A percentile compares a stretch with the other conserved stretches of the same genome.
phyloP scores from a whole-genome alignment of 179 eudicot species.

The Silene coronaria region DNA sequence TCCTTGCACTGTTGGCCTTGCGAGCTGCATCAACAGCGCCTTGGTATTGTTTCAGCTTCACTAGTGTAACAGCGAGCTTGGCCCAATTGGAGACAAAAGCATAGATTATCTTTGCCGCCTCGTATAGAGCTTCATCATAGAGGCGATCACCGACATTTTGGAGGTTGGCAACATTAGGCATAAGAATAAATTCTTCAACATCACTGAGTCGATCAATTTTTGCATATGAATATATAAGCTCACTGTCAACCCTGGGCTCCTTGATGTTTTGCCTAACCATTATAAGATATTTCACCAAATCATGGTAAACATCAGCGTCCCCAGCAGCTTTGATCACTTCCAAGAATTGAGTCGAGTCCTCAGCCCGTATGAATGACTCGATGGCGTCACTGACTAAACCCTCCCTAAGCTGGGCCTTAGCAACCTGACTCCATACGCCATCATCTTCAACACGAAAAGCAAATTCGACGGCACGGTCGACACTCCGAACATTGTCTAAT shows the following conservation, averaged over 20 bases:
- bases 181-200: constrained; percentile 45
- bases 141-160: constrained; percentile 46
- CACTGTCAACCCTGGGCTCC: constrained; percentile 52
- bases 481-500: constrained; percentile 38
- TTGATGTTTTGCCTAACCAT: constrained; percentile 50
- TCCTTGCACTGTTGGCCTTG: constrained; percentile 49
- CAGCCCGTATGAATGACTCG: constrained; percentile 53
- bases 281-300: constrained; percentile 43
- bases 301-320: constrained; percentile 45
- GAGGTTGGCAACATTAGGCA: constrained; percentile 52
- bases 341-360: constrained; percentile 46
- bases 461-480: constrained; percentile 48
- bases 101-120: constrained; percentile 47
- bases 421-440: constrained; percentile 53
- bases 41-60: constrained; percentile 47
- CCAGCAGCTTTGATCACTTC: constrained; percentile 47
- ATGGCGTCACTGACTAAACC: constrained; percentile 51
- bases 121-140: constrained; percentile 48
- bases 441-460: constrained; percentile 55
- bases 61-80: constrained; percentile 43
- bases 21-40: constrained; percentile 56
- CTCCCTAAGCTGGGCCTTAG: constrained; percentile 46
- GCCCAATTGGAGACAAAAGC: constrained; percentile 53
- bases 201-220: constrained; percentile 45
- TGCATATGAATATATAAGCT: constrained; percentile 47